phyloP scores from a whole-genome alignment of 164 flowering plant genomes.

The Macadamia integrifolia region DNA sequence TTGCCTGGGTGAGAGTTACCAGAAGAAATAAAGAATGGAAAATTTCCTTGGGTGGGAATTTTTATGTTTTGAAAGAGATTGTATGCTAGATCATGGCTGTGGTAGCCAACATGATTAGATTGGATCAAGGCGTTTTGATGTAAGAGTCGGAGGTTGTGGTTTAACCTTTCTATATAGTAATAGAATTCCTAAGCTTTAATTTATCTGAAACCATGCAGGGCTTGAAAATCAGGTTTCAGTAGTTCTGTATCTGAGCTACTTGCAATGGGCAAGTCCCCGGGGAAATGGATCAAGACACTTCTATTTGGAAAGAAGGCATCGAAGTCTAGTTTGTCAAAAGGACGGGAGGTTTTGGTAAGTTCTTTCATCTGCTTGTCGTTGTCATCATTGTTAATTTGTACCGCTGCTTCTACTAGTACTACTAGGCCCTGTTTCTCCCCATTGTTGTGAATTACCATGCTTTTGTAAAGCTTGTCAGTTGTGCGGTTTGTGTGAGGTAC shows the following conservation, averaged over 20 bases:
- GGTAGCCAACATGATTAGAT: no score
- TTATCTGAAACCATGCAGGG: slow-evolving; percentile 4
- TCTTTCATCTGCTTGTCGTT: background rate
- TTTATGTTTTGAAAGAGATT: no score
- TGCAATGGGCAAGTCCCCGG: slow-evolving; percentile 81
- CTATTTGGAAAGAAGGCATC: slow-evolving; percentile 81
- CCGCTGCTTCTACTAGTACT: background rate
- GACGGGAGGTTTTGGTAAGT: slow-evolving; percentile 34
- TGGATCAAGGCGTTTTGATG: no score
- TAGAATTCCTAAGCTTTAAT: background rate
- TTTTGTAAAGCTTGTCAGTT: background rate
- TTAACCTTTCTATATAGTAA: no score
- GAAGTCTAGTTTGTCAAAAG: slow-evolving; percentile 47
- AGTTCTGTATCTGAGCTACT: slow-evolving; percentile 6
- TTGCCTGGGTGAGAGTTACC: no score
- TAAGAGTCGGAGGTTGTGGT: no score
- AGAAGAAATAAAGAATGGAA: no score
- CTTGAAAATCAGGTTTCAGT: slow-evolving; percentile 2
- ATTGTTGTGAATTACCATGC: background rate
- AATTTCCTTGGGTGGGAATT: no score
- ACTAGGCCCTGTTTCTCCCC: background rate
- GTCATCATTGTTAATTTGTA: background rate
- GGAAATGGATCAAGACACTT: slow-evolving; percentile 80
- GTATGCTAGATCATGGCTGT: no score
- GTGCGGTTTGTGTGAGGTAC: background rate